phyloP scores from a whole-genome alignment of 2,329 filamentous ascomycete species.

The Grosmannia serpens region DNA sequence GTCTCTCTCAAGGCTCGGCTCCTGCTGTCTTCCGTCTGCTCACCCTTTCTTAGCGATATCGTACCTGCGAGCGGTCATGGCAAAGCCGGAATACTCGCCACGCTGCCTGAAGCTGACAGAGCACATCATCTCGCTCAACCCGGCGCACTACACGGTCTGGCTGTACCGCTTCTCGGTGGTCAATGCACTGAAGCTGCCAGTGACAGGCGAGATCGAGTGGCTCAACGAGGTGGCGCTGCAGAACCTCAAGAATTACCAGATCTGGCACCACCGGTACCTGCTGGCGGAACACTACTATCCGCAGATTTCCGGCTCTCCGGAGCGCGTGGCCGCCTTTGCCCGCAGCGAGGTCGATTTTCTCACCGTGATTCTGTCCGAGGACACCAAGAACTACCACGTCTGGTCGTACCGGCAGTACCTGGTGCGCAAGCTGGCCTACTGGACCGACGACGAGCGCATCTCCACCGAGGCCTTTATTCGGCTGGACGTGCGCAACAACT shows the following conservation, averaged over 20 bases:
- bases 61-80: conserved; percentile 92
- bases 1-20: not conserved
- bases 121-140: conserved; percentile 84
- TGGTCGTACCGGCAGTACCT: conserved; percentile 85
- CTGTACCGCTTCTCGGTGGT: conserved; percentile 80
- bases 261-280: conserved; percentile 71
- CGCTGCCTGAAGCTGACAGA: conserved; percentile 73
- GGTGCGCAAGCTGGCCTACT: conserved; percentile 56
- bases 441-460: conserved; percentile 49
- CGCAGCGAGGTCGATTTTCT: conserved; percentile 65
- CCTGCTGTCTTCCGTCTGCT: not conserved
- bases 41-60: conserved; percentile 52
- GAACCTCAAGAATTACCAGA: conserved; percentile 97
- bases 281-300: conserved; percentile 47
- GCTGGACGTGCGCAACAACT: conserved; percentile 86
- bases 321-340: conserved; percentile 46
- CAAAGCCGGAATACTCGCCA: conserved; percentile 67
- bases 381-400: conserved; percentile 97
- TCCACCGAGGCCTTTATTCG: conserved; percentile 63
- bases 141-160: conserved; percentile 98
- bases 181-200: conserved; percentile 50
- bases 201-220: conserved; percentile 70
- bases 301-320: conserved; percentile 47
- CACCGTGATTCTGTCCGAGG: conserved; percentile 65
- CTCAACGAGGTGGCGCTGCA: conserved; percentile 71